Conservation (phyloP, 768 basidiomycete species). For the Mycena galericulata region DNA sequence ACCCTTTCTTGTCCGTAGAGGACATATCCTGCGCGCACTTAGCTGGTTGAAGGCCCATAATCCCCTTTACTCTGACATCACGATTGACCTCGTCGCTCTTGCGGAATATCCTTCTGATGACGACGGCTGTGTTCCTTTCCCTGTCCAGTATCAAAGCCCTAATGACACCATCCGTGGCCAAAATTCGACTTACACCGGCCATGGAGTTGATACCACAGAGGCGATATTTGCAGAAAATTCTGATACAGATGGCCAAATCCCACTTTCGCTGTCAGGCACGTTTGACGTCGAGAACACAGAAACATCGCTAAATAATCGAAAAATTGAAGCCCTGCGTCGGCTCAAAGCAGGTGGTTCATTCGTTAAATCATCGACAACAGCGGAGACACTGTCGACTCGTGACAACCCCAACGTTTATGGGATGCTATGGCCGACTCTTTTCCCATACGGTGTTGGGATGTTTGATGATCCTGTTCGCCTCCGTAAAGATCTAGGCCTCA, state of each 20-base stretch:
- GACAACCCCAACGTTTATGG: conserved; percentile 34
- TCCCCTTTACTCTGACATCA: neutral
- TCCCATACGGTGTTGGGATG: conserved; percentile 23
- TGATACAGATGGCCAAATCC: neutral
- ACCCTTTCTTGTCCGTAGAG: conserved; percentile 30
- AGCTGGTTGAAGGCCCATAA: neutral
- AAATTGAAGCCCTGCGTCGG: neutral
- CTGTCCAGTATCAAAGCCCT: neutral
- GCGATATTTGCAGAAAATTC: neutral
- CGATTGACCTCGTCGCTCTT: neutral
- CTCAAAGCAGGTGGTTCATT: neutral
- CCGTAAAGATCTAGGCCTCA: neutral
- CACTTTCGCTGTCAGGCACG: neutral
- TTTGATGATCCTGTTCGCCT: conserved; percentile 21
- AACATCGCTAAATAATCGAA: neutral
- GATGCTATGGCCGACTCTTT: conserved; percentile 28
- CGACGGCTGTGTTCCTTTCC: neutral
- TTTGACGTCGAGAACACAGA: neutral
- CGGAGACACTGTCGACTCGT: neutral
- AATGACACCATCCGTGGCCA: neutral
- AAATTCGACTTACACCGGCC: neutral
- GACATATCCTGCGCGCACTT: conserved; percentile 13
- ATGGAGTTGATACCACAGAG: neutral
- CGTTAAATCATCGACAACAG: neutral
- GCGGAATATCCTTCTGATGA: conserved; percentile 1